Conservation (phyloP, 2,329 filamentous ascomycete species). For the Dactylellina drechsleri region DNA sequence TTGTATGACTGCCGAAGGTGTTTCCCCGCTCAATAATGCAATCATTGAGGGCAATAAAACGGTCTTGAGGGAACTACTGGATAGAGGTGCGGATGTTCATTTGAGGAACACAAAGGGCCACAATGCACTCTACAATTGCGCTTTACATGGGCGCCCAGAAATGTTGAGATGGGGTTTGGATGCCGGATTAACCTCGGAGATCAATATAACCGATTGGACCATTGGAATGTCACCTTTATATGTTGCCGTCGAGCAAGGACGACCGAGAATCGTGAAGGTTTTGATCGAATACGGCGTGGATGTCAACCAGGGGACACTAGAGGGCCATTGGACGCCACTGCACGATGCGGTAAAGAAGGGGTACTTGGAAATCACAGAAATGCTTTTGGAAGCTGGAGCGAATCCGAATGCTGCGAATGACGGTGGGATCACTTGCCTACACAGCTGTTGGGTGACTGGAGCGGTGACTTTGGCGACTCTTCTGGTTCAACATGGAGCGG, state of each 20-base stretch:
- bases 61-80: slow-evolving; percentile 13
- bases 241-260: slow-evolving; percentile 25
- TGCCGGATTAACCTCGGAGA: slow-evolving; percentile 21
- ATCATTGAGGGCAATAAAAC: slow-evolving; percentile 18
- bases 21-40: slow-evolving; percentile 24
- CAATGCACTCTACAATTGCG: slow-evolving; percentile 21
- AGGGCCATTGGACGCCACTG: slow-evolving; percentile 36
- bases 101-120: slow-evolving; percentile 2
- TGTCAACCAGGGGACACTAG: slow-evolving; percentile 23
- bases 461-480: slow-evolving; percentile 32
- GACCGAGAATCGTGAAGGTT: slow-evolving; percentile 5
- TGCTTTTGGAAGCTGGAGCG: slow-evolving; percentile 28
- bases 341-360: slow-evolving; percentile 35
- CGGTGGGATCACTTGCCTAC: slow-evolving; percentile 33
- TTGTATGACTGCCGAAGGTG: neutral
- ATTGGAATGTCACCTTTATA: slow-evolving; percentile 23
- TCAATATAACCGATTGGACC: slow-evolving; percentile 10
- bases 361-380: slow-evolving; percentile 36
- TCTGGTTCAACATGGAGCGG: slow-evolving; percentile 24
- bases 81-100: slow-evolving; percentile 16
- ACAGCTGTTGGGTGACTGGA: slow-evolving; percentile 32
- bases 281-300: slow-evolving; percentile 28
- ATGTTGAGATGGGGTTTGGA: slow-evolving; percentile 29
- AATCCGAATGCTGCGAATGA: slow-evolving; percentile 32
- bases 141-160: slow-evolving; percentile 18